Conservation (phyloP, 2,329 filamentous ascomycete species). For the Emergomyces orientalis region DNA sequence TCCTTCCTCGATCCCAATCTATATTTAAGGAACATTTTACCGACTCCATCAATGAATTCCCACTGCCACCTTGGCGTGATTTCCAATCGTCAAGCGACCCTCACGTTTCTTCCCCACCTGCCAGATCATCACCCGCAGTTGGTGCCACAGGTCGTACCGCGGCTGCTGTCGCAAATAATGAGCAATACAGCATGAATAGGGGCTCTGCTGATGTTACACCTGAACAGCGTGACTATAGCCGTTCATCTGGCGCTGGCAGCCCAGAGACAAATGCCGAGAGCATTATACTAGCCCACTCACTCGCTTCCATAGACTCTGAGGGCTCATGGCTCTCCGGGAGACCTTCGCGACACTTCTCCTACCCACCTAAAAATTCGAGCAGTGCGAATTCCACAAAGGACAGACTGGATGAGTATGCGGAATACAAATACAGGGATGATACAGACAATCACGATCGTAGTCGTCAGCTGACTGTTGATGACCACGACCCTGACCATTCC, state of each 20-base stretch:
- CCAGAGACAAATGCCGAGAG: constrained; percentile 44
- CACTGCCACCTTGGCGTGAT: constrained; percentile 69
- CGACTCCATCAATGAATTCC: constrained; percentile 81
- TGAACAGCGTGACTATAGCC: constrained; percentile 25
- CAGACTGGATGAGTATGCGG: constrained; percentile 43
- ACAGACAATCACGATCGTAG: not conserved
- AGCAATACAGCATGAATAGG: constrained; percentile 6
- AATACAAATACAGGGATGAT: constrained; percentile 45
- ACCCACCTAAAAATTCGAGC: constrained; percentile 29
- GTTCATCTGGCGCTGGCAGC: constrained; percentile 33
- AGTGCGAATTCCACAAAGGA: constrained; percentile 36
- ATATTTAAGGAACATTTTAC: constrained; percentile 92
- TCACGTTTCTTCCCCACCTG: not conserved
- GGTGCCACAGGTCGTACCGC: constrained; percentile 5
- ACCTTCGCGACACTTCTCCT: constrained; percentile 43
- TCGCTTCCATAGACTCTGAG: constrained; percentile 92
- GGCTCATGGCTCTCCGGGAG: constrained; percentile 89
- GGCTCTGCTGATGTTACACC: constrained; percentile 17
- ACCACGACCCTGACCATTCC: constrained; percentile 37
- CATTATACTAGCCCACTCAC: constrained; percentile 60
- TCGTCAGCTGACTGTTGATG: constrained; percentile 13
- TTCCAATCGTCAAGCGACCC: constrained; percentile 65
- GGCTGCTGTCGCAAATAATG: not conserved
- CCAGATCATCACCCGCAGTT: not conserved
- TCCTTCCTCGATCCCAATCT: constrained; percentile 67